A percentile compares a stretch with the other conserved stretches of the same genome.
These are phyloP conservation scores for Telfairia occidentalis DNA, from an alignment of 331 rosid genomes.

Conservation along the genomic window DNA sequence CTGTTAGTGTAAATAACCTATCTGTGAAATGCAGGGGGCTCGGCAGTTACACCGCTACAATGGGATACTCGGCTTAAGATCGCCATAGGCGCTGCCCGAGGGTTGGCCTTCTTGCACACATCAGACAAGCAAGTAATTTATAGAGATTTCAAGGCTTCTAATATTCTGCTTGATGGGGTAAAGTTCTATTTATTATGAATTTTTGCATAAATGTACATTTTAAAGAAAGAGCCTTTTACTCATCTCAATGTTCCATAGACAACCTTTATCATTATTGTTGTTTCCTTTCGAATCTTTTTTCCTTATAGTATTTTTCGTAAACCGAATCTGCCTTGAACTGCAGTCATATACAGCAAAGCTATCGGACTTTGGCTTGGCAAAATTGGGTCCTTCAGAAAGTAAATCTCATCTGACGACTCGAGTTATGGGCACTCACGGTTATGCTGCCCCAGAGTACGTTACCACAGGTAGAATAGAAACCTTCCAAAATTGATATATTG, in stretches of 20 bases:
- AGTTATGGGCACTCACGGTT: conserved; percentile 93
- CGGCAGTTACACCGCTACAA: conserved; percentile 71
- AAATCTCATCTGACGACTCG: conserved; percentile 85
- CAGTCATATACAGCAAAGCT: conserved; percentile 82
- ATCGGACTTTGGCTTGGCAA: conserved; percentile 93
- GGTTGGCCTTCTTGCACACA: conserved; percentile 78
- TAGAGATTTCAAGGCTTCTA: conserved; percentile 94
- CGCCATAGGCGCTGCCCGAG: conserved; percentile 90
- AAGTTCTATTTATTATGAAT: not conserved
- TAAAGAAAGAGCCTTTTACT: not conserved
- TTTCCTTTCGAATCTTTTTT: not conserved
- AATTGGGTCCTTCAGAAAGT: conserved; percentile 95
- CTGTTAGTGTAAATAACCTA: not conserved
- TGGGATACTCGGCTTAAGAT: conserved; percentile 87
- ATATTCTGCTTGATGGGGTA: conserved; percentile 70
- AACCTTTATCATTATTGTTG: not conserved
- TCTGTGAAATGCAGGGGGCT: conserved; percentile 55
- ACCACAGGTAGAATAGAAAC: conserved; percentile 50
- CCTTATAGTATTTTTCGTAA: not conserved
- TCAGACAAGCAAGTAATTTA: conserved; percentile 78
- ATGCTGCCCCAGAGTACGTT: conserved; percentile 94
- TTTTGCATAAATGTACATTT: not conserved
- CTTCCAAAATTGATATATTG: not conserved
- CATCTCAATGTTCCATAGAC: not conserved
- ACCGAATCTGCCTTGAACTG: not conserved